Conservation (phyloP, 2,329 filamentous ascomycete species). For the Colletotrichum neosansevieriae region DNA sequence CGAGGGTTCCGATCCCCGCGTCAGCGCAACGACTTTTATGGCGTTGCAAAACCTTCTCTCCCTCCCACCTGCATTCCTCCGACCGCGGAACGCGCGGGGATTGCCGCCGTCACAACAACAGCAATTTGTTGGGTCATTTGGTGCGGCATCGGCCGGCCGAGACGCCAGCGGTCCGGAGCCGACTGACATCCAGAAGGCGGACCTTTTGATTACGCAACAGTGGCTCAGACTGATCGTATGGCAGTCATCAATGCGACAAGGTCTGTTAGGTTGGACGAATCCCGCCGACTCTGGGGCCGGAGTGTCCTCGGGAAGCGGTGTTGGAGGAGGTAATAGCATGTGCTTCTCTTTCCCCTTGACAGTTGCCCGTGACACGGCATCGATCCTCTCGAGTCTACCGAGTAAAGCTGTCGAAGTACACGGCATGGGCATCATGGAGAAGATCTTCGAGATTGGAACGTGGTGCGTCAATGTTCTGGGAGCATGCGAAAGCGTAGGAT, state of each 20-base stretch:
- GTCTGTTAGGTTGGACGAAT: conserved; percentile 67
- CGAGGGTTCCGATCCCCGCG: conserved; percentile 59
- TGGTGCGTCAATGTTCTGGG: conserved; percentile 59
- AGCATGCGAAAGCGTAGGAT: conserved; percentile 48
- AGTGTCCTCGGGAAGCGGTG: conserved; percentile 10
- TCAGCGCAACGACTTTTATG: conserved; percentile 51
- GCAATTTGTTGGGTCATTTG: conserved; percentile 28
- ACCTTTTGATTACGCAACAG: conserved; percentile 77
- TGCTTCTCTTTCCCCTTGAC: conserved; percentile 72
- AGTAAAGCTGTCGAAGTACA: conserved; percentile 58
- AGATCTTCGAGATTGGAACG: conserved; percentile 61
- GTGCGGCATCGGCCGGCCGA: conserved; percentile 28
- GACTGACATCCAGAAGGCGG: conserved; percentile 76
- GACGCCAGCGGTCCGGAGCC: conserved; percentile 49
- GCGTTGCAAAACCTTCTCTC: conserved; percentile 51
- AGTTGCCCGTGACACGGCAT: conserved; percentile 69
- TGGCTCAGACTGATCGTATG: conserved; percentile 80
- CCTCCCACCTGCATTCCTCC: conserved; percentile 49
- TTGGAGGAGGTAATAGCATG: conserved; percentile 56
- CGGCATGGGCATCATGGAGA: conserved; percentile 63
- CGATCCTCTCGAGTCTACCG: conserved; percentile 55
- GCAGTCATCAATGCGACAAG: conserved; percentile 76
- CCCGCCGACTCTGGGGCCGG: conserved; percentile 37
- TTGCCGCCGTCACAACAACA: conserved; percentile 46
- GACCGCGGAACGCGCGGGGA: conserved; percentile 41